Evolutionary conservation across 2,329 filamentous ascomycete genomes (phyloP).

Genomic region (Dactylellina parvicollis): DNA sequence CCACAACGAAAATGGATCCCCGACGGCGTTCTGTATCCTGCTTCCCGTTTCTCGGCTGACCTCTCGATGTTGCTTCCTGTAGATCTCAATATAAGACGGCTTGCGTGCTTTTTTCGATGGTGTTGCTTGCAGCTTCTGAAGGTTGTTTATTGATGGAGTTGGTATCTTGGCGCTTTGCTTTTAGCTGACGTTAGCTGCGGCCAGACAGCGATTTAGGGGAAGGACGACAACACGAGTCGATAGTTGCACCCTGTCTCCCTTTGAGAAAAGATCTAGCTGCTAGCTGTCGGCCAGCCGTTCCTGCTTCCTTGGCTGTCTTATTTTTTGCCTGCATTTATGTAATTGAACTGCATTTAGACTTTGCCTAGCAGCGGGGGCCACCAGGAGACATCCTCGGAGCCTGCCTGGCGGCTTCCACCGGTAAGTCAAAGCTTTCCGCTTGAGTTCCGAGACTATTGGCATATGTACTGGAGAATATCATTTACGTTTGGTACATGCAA

Average conservation of each 20-base stretch:
- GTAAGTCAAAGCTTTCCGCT: too few species aligned
- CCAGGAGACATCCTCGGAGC: too few species aligned
- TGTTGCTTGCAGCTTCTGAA: slow-evolving; percentile 34
- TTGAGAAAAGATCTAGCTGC: too few species aligned
- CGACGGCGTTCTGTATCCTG: slow-evolving; percentile 3
- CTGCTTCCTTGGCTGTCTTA: slow-evolving; percentile 24
- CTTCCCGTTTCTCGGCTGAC: slow-evolving; percentile 29
- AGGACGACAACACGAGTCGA: too few species aligned
- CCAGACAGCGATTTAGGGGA: too few species aligned
- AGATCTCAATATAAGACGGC: slow-evolving; percentile 10
- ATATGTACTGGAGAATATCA: too few species aligned
- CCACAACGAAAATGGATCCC: neutral
- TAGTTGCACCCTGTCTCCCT: neutral
- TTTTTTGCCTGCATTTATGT: slow-evolving; percentile 38
- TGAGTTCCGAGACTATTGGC: too few species aligned
- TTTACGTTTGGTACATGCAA: neutral
- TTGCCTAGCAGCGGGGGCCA: too few species aligned
- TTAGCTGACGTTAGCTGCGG: slow-evolving; percentile 16
- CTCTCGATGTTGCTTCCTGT: neutral
- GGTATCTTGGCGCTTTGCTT: slow-evolving; percentile 29
- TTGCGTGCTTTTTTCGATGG: too few species aligned
- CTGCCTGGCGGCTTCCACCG: too few species aligned
- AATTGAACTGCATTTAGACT: too few species aligned
- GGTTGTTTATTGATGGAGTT: slow-evolving; percentile 28
- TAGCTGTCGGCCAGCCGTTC: slow-evolving; percentile 2